Base-by-base conservation (phyloP, 768 basidiomycete species). In the Candolleomyces aberdarensis region DNA sequence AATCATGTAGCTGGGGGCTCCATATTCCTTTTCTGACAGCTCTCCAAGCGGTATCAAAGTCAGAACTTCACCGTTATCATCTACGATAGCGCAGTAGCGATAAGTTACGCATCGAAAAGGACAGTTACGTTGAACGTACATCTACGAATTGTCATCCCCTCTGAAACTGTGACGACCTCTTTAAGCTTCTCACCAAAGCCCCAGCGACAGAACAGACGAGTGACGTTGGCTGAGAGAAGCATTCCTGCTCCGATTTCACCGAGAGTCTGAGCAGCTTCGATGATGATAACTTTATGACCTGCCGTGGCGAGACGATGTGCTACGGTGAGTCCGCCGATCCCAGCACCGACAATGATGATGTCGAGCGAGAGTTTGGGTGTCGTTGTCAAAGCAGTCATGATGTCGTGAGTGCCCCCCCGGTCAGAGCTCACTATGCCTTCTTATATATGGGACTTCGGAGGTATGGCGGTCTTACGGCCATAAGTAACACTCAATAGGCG, bases 191-290 rank as follows among this genome's bases (percentile, higher is more conserved):
- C 72, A 0, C 70, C 74, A 5, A 84, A 73, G 17, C 83, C 83
- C 83, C 83, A 85, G 1, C 80, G 73, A 40, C 78, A 72, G 55
- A 85, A 70, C 10, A 83, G 73, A n/a, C 78, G 71, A 19, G 72
- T 75, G 15, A 82, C 47, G 63, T 83, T 71, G 15, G 74, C 72
- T 4, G 65, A 59, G 14, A 81, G 66, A 65, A 83, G 83, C 40
- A 85, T 83, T 11, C 83, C 83, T 3, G 83, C 83, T 2, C 83
- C 82, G 6, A 81, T 75, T 59, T 83, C 81, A 1, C 75, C 72
- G 14, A 81, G 70, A 3, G 63, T 57, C 0, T 63, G 50, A 2
- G 82, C 78, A 19, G 66, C 65, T 63, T 84, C 83, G 41, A 84
- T 70, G 53, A 84, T 70, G 32, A 80, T 81, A 56, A 84, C 75